Evolutionary conservation across 768 basidiomycete genomes (phyloP), one percentile per base, ranked within the genome.

Genomic region (Guyanaporus albipodus): DNA sequence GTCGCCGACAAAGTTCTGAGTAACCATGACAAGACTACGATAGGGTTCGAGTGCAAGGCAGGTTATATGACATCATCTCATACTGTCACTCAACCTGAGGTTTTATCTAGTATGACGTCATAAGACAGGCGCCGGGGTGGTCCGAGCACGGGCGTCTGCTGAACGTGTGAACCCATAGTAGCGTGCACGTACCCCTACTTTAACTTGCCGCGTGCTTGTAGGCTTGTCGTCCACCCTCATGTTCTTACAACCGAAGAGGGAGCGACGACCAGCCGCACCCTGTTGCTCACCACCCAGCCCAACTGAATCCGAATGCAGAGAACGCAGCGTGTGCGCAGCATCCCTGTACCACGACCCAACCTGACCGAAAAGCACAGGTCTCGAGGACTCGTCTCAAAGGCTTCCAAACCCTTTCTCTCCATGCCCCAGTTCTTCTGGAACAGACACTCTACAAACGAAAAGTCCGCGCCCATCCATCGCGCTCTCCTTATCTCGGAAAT

Each of bases 1-100:
- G 44, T 61, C 48, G 17, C 66, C 61, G 18, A 65, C 54, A 12
- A 65, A 67, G 14, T 48, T 59, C 33, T 63, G 66, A 8, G 26
- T 42, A 36, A 45, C 44, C 55, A 57, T 57, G 44, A 8, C 17
- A 46, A 22, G 15, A n/a, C n/a, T 22, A 15, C 21, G 38, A 46
- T 29, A 12, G 2, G 17, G 8, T 8, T 9, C 18, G 26, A 27
- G n/a, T 24, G 6, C 24, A 22, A 33, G 5, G 14, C 17, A 9
- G 8, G 28, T 29, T 29, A 11, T 29, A 14, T 11, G 15, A n/a
- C n/a, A n/a, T n/a, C n/a, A n/a, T n/a, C n/a, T n/a, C n/a, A n/a
- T n/a, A n/a, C n/a, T n/a, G n/a, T n/a, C n/a, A n/a, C n/a, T n/a
- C n/a, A n/a, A n/a, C n/a, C n/a, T n/a, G n/a, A n/a, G n/a, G n/a